Percentiles rank a stretch among this genome's conserved stretches.
Evolutionary conservation across 2,329 filamentous ascomycete genomes (phyloP).

Genomic region (Ascochyta viciae-villosae): DNA sequence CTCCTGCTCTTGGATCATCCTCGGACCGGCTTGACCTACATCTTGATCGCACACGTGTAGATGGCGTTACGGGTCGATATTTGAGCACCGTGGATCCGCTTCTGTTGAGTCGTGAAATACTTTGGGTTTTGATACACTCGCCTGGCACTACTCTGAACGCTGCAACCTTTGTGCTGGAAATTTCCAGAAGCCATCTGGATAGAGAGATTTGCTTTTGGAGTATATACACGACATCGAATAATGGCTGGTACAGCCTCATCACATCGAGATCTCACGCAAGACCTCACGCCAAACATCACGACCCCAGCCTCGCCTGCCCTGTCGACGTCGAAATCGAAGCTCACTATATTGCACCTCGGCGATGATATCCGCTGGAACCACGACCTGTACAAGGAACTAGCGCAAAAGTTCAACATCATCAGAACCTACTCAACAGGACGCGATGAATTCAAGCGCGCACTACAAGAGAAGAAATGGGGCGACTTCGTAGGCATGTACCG

Average conservation of each 20-base stretch:
- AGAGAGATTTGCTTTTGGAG: too few relatives aligned
- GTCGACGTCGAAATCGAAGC: constrained; percentile 10
- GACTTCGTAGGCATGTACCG: constrained; percentile 59
- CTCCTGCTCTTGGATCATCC: not conserved
- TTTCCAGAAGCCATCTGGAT: too few relatives aligned
- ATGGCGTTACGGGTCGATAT: not conserved
- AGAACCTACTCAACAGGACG: constrained; percentile 49
- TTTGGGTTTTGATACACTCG: not conserved
- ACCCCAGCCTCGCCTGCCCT: not conserved
- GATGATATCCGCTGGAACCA: constrained; percentile 56
- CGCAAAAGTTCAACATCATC: constrained; percentile 48
- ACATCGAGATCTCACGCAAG: not conserved
- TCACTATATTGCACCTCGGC: constrained; percentile 53
- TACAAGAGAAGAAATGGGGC: constrained; percentile 50
- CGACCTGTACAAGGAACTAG: constrained; percentile 49
- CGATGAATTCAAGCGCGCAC: constrained; percentile 50
- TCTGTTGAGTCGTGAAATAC: not conserved
- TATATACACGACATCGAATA: too few relatives aligned
- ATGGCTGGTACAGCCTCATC: not conserved
- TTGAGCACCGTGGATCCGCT: not conserved
- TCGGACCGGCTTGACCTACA: not conserved
- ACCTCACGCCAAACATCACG: not conserved
- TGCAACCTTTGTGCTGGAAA: too few relatives aligned
- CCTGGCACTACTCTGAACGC: not conserved
- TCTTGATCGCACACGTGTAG: not conserved